These are phyloP conservation scores for Sugiyamaella xylanicola DNA, from an alignment of 1,139 yeast species.

Conservation along the genomic window DNA sequence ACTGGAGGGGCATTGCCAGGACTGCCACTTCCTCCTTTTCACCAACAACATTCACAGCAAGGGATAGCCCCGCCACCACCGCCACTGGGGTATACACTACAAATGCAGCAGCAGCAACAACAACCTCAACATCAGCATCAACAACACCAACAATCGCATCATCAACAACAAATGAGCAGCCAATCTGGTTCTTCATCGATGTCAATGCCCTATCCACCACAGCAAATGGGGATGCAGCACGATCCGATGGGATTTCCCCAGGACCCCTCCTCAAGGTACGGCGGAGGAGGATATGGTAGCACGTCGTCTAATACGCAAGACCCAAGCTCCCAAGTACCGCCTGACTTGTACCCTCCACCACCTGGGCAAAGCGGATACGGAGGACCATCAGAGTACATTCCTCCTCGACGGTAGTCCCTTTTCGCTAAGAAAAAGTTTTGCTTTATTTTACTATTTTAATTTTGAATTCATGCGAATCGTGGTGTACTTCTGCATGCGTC, in stretches of 20 bases:
- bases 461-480: background rate
- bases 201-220: constrained; percentile 13
- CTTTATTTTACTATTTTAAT: constrained; percentile 4
- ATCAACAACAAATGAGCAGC: constrained; percentile 1
- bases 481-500: constrained; percentile 2
- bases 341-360: constrained; percentile 13
- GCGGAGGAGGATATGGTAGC: constrained; percentile 11
- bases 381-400: constrained; percentile 10
- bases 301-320: constrained; percentile 5
- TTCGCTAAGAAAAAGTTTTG: background rate
- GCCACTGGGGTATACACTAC: constrained; percentile 7
- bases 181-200: constrained; percentile 2
- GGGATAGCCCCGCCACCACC: constrained; percentile 9
- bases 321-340: constrained; percentile 7
- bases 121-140: constrained; percentile 2
- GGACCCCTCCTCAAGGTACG: background rate
- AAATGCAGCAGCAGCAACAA: constrained; percentile 7
- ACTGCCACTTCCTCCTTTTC: constrained; percentile 9
- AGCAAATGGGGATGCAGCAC: constrained; percentile 10
- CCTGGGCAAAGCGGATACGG: constrained; percentile 14
- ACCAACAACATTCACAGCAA: constrained; percentile 4
- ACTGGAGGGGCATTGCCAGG: constrained; percentile 12
- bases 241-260: background rate
- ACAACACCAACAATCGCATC: constrained; percentile 3
- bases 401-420: constrained; percentile 6